phyloP scores from a whole-genome alignment of 106 monocot genomes.

The Platanthera zijinensis region DNA sequence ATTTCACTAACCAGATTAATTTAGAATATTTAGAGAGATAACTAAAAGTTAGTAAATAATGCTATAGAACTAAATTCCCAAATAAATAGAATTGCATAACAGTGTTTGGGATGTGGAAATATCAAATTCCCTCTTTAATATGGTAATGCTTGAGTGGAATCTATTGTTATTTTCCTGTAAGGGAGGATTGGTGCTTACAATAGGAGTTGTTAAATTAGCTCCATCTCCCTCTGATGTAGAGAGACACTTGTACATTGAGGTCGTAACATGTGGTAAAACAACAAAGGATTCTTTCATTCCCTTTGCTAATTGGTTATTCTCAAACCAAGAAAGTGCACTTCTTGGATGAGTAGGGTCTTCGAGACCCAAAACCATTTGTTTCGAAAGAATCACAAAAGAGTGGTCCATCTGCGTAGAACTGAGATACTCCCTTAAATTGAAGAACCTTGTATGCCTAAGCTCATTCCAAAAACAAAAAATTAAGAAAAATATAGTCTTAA shows the following conservation, averaged over 20 bases:
- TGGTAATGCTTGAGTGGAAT: slow-evolving; percentile 67
- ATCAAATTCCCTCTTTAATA: slow-evolving; percentile 83
- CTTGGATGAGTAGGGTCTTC: slow-evolving; percentile 63
- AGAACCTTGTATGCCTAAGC: slow-evolving; percentile 60
- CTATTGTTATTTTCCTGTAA: slow-evolving; percentile 35
- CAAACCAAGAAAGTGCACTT: slow-evolving; percentile 16
- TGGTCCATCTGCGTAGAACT: slow-evolving; percentile 69
- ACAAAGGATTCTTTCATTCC: slow-evolving; percentile 80
- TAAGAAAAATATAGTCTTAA: not conserved
- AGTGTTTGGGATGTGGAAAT: slow-evolving; percentile 78
- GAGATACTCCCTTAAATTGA: slow-evolving; percentile 64
- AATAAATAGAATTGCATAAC: slow-evolving; percentile 25
- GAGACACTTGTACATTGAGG: slow-evolving; percentile 76
- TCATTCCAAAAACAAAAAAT: not conserved
- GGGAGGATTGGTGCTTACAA: slow-evolving; percentile 15
- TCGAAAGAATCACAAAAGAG: slow-evolving; percentile 78
- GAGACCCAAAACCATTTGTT: slow-evolving; percentile 38
- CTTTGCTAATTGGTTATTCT: slow-evolving; percentile 23
- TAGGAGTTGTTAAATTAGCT: slow-evolving; percentile 22
- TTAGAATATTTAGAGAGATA: not conserved
- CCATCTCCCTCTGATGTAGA: slow-evolving; percentile 33
- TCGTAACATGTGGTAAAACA: slow-evolving; percentile 68
- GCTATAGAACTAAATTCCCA: not conserved
- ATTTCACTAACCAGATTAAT: not conserved
- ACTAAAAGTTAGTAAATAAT: not conserved